These are phyloP conservation scores for Zopfochytrium polystomum DNA, from an alignment of 371 early-diverging fungal species.

Conservation along the genomic window DNA sequence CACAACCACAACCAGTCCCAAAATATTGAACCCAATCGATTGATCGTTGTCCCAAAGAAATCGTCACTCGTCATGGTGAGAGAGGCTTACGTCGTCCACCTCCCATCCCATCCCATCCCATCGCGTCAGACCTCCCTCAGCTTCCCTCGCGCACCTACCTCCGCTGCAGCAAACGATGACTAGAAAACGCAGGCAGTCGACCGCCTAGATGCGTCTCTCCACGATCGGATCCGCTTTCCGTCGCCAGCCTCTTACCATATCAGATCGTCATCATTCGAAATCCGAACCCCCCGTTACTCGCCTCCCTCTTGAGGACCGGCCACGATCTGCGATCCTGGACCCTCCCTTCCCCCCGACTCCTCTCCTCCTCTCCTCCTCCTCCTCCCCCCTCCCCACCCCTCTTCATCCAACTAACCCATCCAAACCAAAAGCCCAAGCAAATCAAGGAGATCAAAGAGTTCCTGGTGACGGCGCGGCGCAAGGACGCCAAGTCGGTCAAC, in stretches of 20 bases:
- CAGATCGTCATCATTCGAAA: not conserved
- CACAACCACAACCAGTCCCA: not conserved
- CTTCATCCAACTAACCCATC: not conserved
- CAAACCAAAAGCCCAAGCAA: constrained; percentile 86
- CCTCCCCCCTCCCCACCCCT: not conserved
- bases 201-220: not conserved
- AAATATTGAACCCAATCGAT: no score
- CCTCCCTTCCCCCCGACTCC: not conserved
- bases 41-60: no score
- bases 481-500: constrained; percentile 91
- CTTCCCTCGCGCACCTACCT: no score
- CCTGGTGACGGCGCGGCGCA: constrained; percentile 92
- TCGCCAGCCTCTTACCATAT: not conserved
- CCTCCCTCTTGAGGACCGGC: not conserved
- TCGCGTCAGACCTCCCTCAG: no score
- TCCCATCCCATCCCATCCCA: constrained; percentile 9
- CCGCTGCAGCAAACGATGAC: not conserved
- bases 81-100: not conserved
- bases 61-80: no score
- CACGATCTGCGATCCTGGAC: not conserved
- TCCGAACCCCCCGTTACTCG: not conserved
- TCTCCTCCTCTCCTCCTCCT: not conserved
- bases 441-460: constrained; percentile 97
- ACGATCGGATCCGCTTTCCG: not conserved
- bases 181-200: not conserved